phyloP scores from a whole-genome alignment of 2,329 filamentous ascomycete species.

The Colletotrichum sp. region DNA sequence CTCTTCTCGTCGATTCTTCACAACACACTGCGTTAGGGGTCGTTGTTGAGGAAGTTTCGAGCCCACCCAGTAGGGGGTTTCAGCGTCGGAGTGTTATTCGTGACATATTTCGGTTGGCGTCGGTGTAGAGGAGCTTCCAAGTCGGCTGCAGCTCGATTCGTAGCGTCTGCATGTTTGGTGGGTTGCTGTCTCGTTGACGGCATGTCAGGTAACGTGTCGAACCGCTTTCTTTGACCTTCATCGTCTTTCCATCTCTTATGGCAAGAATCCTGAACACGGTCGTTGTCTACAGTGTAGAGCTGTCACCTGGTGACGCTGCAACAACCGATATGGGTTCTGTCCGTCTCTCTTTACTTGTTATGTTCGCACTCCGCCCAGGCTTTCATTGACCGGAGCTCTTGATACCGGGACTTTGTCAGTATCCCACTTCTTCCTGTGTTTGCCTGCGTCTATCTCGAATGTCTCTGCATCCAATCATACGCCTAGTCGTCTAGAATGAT shows the following conservation, averaged over 20 bases:
- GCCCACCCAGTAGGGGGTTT: no score
- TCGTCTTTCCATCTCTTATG: neutral
- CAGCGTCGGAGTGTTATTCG: neutral
- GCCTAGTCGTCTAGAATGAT: no score
- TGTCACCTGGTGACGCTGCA: rapidly evolving
- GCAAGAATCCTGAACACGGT: rapidly evolving
- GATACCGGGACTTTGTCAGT: neutral
- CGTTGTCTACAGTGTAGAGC: neutral
- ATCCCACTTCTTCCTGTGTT: rapidly evolving
- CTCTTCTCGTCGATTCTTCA: neutral
- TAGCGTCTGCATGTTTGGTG: rapidly evolving
- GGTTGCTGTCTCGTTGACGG: neutral
- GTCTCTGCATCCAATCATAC: no score
- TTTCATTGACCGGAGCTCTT: neutral
- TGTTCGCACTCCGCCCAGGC: neutral
- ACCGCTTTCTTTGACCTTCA: neutral
- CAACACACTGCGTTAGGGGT: neutral
- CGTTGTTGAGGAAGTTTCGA: neutral
- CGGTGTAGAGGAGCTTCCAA: rapidly evolving
- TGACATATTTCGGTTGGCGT: rapidly evolving
- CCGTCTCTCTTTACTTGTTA: neutral
- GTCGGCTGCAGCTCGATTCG: neutral
- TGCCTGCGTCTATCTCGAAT: rapidly evolving
- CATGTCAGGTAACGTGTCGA: neutral
- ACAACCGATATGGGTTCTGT: neutral